These are phyloP conservation scores for Arabidopsis thaliana DNA, from an alignment of 345 rosid genomes.

Conservation along the genomic window TAIR10.1 NC_003074.8:4897001-4897500, in stretches of 20 bases:
- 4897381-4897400: constrained; percentile 25
- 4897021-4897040: constrained; percentile 14
- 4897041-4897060: constrained; percentile 60
- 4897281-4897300: constrained; percentile 83
- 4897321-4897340: constrained; percentile 52
- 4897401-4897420: constrained; percentile 2
- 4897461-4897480: neutral
- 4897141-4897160: constrained; percentile 65
- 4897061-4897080: constrained; percentile 97
- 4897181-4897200: constrained; percentile 14
- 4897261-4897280: constrained; percentile 90
- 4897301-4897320: constrained; percentile 65
- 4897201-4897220: constrained; percentile 38
- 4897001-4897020: constrained; percentile 7
- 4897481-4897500: constrained; percentile 52
- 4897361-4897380: constrained; percentile 62
- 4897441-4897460: constrained; percentile 9
- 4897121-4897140: constrained; percentile 96
- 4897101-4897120: constrained; percentile 88
- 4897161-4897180: constrained; percentile 13
- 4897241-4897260: constrained; percentile 98
- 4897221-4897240: constrained; percentile 33
- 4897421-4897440: neutral
- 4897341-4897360: constrained; percentile 53
- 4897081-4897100: constrained; percentile 98